Percentiles rank a stretch among this genome's conserved stretches.
phyloP scores from a whole-genome alignment of 2,329 filamentous ascomycete species.

The Diaporthe citri region DNA sequence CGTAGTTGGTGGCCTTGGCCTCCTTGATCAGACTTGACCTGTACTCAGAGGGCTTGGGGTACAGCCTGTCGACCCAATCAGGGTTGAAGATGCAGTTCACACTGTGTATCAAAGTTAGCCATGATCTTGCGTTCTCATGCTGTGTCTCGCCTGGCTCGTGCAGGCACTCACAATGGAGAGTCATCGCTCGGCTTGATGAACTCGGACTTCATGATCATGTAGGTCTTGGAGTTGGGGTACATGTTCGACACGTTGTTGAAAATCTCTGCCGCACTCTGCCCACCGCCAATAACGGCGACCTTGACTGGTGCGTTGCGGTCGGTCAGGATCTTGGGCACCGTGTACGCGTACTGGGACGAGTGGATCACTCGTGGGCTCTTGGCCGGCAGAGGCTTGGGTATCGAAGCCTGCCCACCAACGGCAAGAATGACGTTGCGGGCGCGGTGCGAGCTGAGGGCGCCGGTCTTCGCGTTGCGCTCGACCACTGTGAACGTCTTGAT shows the following conservation, averaged over 20 bases:
- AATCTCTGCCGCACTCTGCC: conserved; percentile 95
- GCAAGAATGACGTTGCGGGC: conserved; percentile 76
- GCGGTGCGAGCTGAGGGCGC: conserved; percentile 63
- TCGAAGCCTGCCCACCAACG: conserved; percentile 72
- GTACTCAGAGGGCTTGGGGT: conserved; percentile 71
- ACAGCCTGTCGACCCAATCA: conserved; percentile 82
- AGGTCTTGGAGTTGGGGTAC: conserved; percentile 85
- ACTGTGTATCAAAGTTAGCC: conserved; percentile 56
- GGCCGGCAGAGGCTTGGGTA: conserved; percentile 77
- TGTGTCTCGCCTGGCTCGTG: background rate
- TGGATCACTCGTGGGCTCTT: conserved; percentile 83
- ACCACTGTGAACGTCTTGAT: conserved; percentile 77
- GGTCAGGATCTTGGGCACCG: conserved; percentile 70
- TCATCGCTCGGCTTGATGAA: conserved; percentile 93
- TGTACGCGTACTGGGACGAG: conserved; percentile 85
- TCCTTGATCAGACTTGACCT: conserved; percentile 73
- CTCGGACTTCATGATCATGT: conserved; percentile 83
- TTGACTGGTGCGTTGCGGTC: conserved; percentile 71
- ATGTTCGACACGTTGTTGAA: conserved; percentile 87
- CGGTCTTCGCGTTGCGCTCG: conserved; percentile 72
- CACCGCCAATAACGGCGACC: conserved; percentile 88
- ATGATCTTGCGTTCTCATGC: background rate
- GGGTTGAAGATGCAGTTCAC: conserved; percentile 98
- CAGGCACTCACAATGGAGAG: conserved; percentile 84
- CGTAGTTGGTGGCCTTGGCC: conserved; percentile 92